These are phyloP conservation scores for Phaseolus coccineus DNA, from an alignment of 331 rosid genomes.

Conservation along the genomic window DNA sequence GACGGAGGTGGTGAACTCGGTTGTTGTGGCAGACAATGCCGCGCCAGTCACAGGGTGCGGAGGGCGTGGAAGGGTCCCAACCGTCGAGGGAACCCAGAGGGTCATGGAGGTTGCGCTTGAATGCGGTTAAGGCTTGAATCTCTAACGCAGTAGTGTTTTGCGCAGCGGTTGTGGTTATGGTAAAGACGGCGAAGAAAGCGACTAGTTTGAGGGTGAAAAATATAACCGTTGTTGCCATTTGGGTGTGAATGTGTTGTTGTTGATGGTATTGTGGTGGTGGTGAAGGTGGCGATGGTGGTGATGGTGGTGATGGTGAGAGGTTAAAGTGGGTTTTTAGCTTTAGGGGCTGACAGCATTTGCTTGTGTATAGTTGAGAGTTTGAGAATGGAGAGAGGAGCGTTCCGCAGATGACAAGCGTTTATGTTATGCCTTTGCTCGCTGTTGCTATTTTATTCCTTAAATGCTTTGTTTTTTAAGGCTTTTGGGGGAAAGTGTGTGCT, in stretches of 20 bases:
- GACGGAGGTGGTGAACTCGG: slow-evolving; percentile 65
- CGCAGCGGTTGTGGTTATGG: slow-evolving; percentile 30
- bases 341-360: background rate
- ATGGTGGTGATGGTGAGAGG: background rate
- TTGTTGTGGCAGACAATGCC: slow-evolving; percentile 62
- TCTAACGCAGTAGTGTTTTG: slow-evolving; percentile 42
- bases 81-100: slow-evolving; percentile 65
- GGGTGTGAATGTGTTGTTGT: background rate
- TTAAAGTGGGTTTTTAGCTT: background rate
- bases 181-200: slow-evolving; percentile 31
- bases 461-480: no score
- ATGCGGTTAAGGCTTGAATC: slow-evolving; percentile 62
- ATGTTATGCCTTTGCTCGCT: no score
- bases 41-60: slow-evolving; percentile 85
- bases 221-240: slow-evolving; percentile 29
- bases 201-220: background rate
- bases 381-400: background rate
- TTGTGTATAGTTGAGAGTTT: no score
- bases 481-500: no score
- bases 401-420: background rate
- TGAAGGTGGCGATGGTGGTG: background rate
- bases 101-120: slow-evolving; percentile 65
- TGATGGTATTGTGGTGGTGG: background rate
- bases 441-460: no score
- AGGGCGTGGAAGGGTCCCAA: slow-evolving; percentile 68